Percentiles rank a stretch among this genome's conserved stretches.
phyloP scores from a whole-genome alignment of 106 monocot genomes.

The Xerophyta viscosa region DNA sequence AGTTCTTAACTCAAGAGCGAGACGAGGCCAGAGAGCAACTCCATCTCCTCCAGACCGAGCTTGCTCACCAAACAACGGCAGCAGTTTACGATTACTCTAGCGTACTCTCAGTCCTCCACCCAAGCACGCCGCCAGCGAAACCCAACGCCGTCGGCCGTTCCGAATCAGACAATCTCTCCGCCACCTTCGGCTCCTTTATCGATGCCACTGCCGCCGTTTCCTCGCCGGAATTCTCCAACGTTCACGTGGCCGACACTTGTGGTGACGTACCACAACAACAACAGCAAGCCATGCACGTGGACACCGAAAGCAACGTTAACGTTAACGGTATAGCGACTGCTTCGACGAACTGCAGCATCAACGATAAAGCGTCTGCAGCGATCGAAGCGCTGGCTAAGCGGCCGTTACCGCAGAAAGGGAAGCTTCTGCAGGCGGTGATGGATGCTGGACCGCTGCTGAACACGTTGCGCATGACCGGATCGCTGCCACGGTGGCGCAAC shows the following conservation, averaged over 20 bases:
- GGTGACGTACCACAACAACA: neutral
- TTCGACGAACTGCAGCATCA: neutral
- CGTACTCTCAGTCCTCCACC: neutral
- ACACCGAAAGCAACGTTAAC: neutral
- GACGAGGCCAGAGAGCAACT: conserved; percentile 9
- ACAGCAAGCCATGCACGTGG: neutral
- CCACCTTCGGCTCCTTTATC: conserved; percentile 4
- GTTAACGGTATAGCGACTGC: no score
- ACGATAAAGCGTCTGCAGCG: conserved; percentile 7
- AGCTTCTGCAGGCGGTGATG: conserved; percentile 26
- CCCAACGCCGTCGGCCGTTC: neutral
- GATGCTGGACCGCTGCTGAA: conserved; percentile 34
- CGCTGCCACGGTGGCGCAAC: conserved; percentile 28
- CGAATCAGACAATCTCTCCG: conserved; percentile 10
- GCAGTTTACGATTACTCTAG: neutral
- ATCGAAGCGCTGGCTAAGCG: neutral
- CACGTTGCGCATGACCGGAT: conserved; percentile 25
- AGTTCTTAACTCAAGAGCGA: conserved; percentile 6
- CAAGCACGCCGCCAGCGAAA: neutral
- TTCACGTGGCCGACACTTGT: conserved; percentile 3
- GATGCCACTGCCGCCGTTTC: neutral
- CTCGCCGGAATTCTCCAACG: conserved; percentile 8
- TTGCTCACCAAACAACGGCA: neutral
- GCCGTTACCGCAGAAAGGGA: conserved; percentile 26
- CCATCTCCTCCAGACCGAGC: conserved; percentile 2